Evolutionary conservation across 768 basidiomycete genomes (phyloP), one percentile per base, ranked within the genome.

Genomic region (Phlebiopsis gigantea): DNA sequence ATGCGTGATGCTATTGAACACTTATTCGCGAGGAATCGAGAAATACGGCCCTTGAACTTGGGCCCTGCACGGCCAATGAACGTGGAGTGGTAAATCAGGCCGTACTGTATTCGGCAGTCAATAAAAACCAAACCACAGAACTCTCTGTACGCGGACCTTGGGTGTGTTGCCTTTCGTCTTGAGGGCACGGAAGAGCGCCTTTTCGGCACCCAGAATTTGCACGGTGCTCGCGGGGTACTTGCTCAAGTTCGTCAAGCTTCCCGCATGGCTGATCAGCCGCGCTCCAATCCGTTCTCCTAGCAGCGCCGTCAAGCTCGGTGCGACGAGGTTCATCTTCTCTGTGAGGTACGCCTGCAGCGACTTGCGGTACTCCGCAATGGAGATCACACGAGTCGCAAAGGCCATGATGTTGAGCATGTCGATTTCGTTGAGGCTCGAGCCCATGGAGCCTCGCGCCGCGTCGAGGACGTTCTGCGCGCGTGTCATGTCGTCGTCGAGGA

Each of bases 91-190:
- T 95, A 98, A 62, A 98, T 80, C n/a, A 98, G 81, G 66, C 96
- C 96, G 66, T 98, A 98, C 91, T 98, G 68, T 5, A 2, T 21
- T 15, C 8, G 17, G 39, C 55, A n/a, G 17, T 51, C 7, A 51
- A 51, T 25, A 15, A 46, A 15, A 41, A 46, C 26, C 42, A 30
- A 22, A 21, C 22, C 15, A 30, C 15, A 31, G 21, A 14, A 48
- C 53, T 41, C 28, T n/a, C 43, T 48, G 54, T 28, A 28, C 21
- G 66, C 71, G 52, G 62, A 92, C 93, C 78, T 97, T 97, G 42
- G 96, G 95, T 0, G 96, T 99, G 71, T 98, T 98, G 15, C 96
- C 96, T 73, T 98, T 98, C 29, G 96, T 98, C 79, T 98, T 98
- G 67, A 98, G 77, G 0, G 96, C 96, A 54, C 96, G 78, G 83